Evolutionary conservation across 2,329 filamentous ascomycete species (phyloP), one percentile per base, ranked within the genome.

Genomic region (Fusarium compactum): DNA sequence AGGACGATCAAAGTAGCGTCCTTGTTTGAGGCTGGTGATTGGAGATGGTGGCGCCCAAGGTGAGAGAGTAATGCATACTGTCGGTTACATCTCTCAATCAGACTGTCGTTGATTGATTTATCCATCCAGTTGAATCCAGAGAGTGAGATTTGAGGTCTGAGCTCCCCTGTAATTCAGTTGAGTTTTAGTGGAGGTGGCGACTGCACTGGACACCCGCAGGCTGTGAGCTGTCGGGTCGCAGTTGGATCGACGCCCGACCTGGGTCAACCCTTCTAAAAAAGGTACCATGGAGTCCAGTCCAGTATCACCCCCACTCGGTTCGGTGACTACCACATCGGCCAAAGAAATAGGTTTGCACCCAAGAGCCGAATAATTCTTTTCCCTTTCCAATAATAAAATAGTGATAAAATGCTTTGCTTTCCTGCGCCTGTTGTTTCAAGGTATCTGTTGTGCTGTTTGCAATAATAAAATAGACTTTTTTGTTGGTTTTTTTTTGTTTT

Each of bases 261-360:
- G 20, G 46, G 53, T 47, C 52, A 44, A 38, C 54, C 53, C 47
- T 29, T 29, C 57, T 30, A 47, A 62, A 70, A 62, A 58, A 67
- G 66, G 67, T 55, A 70, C 63, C 63, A 53, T 40, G 30, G 32
- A 57, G 29, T 30, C 25, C 25, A 27, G 12, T 15, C 32, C 16
- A 34, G 32, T 18, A n/a, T 38, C 34, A 38, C 18, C 34, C 34
- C 34, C 34, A 38, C 34, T 38, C 6, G 5, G 18, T 10, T 38
- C 34, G 34, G 34, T 38, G 34, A 38, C 34, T 38, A 4, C 63
- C 63, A 66, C 44, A 58, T 62, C 51, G 51, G 48, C 41, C 55
- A 62, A 69, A 61, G 50, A 43, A 60, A 62, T 61, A 66, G 74
- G 74, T 75, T 76, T 67, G 74, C 74, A 75, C 74, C 73, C 44